phyloP scores from a whole-genome alignment of 129 eudicot genomes.

The Glebionis coronaria region DNA sequence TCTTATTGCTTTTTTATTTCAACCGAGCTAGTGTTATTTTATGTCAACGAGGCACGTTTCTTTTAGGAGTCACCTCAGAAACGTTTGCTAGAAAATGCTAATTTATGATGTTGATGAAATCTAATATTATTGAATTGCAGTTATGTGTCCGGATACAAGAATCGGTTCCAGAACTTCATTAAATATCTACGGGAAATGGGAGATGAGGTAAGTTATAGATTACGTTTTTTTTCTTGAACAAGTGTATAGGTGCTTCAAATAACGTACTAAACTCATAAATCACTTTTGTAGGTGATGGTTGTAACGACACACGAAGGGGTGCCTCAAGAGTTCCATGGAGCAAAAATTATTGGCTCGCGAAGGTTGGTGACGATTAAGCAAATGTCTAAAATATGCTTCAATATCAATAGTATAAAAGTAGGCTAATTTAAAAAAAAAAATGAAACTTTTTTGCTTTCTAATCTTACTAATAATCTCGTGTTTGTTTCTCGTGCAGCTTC shows the following conservation, averaged over 20 bases:
- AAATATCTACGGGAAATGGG: slow-evolving; percentile 97
- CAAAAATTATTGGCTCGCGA: slow-evolving; percentile 71
- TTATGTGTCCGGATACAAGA: slow-evolving; percentile 92
- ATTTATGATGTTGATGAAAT: background rate
- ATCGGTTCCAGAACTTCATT: slow-evolving; percentile 93
- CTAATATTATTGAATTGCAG: slow-evolving; percentile 46
- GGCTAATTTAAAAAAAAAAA: background rate
- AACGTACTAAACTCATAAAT: slow-evolving; percentile 12
- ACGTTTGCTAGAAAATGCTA: background rate
- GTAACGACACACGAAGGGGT: slow-evolving; percentile 97
- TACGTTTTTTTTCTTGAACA: background rate
- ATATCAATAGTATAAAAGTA: background rate
- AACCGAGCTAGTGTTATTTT: background rate
- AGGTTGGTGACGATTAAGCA: slow-evolving; percentile 39
- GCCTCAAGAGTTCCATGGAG: slow-evolving; percentile 92
- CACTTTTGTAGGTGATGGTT: slow-evolving; percentile 73
- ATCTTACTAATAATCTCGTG: slow-evolving; percentile 20
- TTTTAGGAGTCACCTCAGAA: background rate
- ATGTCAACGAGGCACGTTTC: background rate
- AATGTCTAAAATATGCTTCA: slow-evolving; percentile 12
- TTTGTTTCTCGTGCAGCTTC: slow-evolving; percentile 51
- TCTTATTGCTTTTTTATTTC: background rate
- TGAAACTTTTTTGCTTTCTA: background rate
- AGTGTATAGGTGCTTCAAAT: background rate
- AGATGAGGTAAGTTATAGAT: slow-evolving; percentile 69